Conservation (phyloP, 2,329 filamentous ascomycete species). For the Ilyonectria mors-panacis region DNA sequence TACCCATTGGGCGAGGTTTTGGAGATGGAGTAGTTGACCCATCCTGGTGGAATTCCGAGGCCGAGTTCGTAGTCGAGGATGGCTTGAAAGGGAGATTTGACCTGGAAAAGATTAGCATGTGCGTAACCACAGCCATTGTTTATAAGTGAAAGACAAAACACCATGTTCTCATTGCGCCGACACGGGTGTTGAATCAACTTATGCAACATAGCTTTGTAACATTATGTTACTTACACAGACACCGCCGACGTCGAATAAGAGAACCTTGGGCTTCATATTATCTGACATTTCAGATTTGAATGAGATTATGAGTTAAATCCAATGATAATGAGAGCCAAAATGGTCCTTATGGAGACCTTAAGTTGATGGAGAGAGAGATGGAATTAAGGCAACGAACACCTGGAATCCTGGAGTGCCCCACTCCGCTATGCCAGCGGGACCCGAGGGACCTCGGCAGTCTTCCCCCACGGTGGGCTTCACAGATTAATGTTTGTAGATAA, state of each 20-base stretch:
- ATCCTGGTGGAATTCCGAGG: constrained; percentile 85
- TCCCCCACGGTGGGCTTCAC: constrained; percentile 16
- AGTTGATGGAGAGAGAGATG: not conserved
- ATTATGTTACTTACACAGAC: constrained; percentile 82
- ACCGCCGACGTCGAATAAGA: constrained; percentile 96
- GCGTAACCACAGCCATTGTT: not conserved
- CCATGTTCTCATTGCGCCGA: not conserved
- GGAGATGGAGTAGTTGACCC: constrained; percentile 93
- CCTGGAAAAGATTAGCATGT: constrained; percentile 64
- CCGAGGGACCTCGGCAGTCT: constrained; percentile 46
- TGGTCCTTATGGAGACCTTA: not conserved
- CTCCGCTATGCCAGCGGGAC: constrained; percentile 29
- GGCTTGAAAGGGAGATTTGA: constrained; percentile 90
- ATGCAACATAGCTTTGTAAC: not conserved
- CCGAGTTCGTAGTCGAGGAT: constrained; percentile 91
- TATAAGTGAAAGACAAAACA: not conserved
- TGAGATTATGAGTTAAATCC: constrained; percentile 46
- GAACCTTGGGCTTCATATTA: constrained; percentile 74
- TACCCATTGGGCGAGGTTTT: constrained; percentile 82
- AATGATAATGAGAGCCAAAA: not conserved
- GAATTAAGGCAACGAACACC: not conserved
- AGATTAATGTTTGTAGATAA: constrained; percentile 9
- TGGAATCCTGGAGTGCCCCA: constrained; percentile 14
- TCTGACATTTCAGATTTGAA: constrained; percentile 57
- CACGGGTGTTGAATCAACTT: not conserved